Percentiles rank a stretch among this genome's conserved stretches.
These are phyloP conservation scores for Picea sitchensis DNA, from an alignment of 75 land plant genomes.

Conservation along the genomic window DNA sequence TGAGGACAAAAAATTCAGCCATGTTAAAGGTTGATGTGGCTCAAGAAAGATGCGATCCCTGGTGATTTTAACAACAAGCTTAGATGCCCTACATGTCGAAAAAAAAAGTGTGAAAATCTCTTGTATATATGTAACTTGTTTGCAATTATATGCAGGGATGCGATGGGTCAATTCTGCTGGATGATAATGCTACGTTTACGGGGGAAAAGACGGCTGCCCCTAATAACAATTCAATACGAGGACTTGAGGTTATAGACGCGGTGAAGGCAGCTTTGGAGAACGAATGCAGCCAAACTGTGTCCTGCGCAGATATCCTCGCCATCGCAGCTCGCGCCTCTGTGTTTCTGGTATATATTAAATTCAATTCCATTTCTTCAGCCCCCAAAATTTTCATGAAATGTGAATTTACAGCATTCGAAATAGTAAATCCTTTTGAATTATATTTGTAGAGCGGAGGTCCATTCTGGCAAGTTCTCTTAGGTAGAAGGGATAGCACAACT, in stretches of 20 bases:
- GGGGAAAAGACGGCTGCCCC: slow-evolving; percentile 26
- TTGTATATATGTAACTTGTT: too few species aligned
- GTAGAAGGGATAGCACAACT: slow-evolving; percentile 62
- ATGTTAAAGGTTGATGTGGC: too few species aligned
- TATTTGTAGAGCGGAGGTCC: slow-evolving; percentile 60
- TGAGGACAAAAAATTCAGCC: too few species aligned
- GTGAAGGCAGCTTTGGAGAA: slow-evolving; percentile 27
- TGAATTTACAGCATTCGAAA: background rate
- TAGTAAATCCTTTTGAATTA: background rate
- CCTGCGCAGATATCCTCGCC: slow-evolving; percentile 35
- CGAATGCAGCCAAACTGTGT: slow-evolving; percentile 15
- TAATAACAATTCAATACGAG: slow-evolving; percentile 20
- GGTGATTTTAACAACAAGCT: too few species aligned
- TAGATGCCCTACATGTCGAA: too few species aligned
- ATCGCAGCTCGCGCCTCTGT: slow-evolving; percentile 33
- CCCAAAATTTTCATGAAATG: too few species aligned
- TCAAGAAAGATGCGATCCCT: too few species aligned
- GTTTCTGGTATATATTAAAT: background rate
- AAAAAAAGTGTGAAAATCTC: background rate
- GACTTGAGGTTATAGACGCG: slow-evolving; percentile 26
- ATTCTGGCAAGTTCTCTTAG: slow-evolving; percentile 55
- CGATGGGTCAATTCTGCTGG: slow-evolving; percentile 29
- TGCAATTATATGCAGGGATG: slow-evolving; percentile 25
- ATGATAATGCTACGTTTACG: slow-evolving; percentile 9
- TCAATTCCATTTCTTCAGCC: background rate